Conservation (phyloP, 164 flowering plant species). For the Taxillus chinensis region DNA sequence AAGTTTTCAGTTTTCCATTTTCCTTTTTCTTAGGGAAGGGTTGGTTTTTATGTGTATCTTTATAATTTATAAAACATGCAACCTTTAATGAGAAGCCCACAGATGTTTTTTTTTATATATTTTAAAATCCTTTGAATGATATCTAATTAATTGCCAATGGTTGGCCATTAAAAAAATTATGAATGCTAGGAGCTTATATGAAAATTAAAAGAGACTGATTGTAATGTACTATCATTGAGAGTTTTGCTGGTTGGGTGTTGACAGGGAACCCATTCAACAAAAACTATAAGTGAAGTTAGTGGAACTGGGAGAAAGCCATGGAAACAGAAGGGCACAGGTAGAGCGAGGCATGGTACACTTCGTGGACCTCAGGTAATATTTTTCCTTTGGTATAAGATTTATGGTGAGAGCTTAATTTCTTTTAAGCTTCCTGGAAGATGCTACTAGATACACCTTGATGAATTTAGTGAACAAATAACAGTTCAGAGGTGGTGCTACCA, state of each 20-base stretch:
- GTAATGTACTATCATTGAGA: not conserved
- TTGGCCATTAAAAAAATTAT: not conserved
- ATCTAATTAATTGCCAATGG: too few relatives aligned
- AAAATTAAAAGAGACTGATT: not conserved
- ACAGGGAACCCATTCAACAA: constrained; percentile 96
- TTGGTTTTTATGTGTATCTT: too few relatives aligned
- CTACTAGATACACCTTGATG: not conserved
- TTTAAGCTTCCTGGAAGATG: not conserved
- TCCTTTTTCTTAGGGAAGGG: too few relatives aligned
- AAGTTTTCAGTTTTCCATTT: too few relatives aligned
- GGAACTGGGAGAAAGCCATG: constrained; percentile 93
- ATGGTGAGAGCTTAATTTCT: not conserved
- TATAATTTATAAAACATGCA: too few relatives aligned
- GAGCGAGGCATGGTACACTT: constrained; percentile 87
- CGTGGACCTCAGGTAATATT: constrained; percentile 84
- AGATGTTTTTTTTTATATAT: too few relatives aligned
- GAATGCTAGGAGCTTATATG: not conserved
- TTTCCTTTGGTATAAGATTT: not conserved
- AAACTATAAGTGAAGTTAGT: constrained; percentile 92
- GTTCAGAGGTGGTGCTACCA: constrained; percentile 76
- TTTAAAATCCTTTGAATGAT: too few relatives aligned
- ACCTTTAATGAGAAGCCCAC: too few relatives aligned
- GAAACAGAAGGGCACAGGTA: constrained; percentile 76
- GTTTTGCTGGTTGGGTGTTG: not conserved
- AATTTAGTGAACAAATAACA: constrained; percentile 24